Percentiles rank a stretch among this genome's conserved stretches.
Conservation (phyloP, 1,139 yeast genomes). For the Nakaseomyces sp. region DNA sequence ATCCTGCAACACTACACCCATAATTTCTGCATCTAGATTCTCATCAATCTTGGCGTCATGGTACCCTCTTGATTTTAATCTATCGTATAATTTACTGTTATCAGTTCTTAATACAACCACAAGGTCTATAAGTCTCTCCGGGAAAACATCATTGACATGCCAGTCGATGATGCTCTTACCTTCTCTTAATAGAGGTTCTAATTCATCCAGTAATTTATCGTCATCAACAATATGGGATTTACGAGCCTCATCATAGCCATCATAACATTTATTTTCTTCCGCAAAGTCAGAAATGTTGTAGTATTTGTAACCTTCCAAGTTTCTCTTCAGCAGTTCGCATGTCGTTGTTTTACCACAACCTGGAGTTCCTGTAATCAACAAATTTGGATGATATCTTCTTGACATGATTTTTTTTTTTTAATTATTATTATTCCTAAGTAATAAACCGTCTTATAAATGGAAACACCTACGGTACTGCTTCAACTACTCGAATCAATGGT, state of each 20-base stretch:
- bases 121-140: constrained; percentile 83
- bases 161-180: constrained; percentile 92
- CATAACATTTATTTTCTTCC: constrained; percentile 64
- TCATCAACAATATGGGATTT: constrained; percentile 89
- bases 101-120: constrained; percentile 83
- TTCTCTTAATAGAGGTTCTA: constrained; percentile 66
- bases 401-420: neutral
- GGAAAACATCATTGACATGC: constrained; percentile 96
- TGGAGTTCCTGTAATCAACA: constrained; percentile 92
- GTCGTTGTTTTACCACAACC: constrained; percentile 96
- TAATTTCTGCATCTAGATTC: constrained; percentile 91
- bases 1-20: constrained; percentile 84
- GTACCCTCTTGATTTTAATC: constrained; percentile 68
- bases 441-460: too few relatives aligned
- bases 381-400: constrained; percentile 48
- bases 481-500: too few relatives aligned
- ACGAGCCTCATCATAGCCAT: constrained; percentile 76
- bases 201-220: constrained; percentile 69
- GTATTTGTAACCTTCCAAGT: constrained; percentile 44
- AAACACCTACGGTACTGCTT: too few relatives aligned
- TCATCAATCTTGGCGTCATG: constrained; percentile 77
- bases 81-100: constrained; percentile 60
- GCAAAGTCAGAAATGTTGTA: constrained; percentile 77
- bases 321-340: constrained; percentile 51
- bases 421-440: neutral